Conservation (phyloP, 768 basidiomycete species). For the Lentinula detonsa region DNA sequence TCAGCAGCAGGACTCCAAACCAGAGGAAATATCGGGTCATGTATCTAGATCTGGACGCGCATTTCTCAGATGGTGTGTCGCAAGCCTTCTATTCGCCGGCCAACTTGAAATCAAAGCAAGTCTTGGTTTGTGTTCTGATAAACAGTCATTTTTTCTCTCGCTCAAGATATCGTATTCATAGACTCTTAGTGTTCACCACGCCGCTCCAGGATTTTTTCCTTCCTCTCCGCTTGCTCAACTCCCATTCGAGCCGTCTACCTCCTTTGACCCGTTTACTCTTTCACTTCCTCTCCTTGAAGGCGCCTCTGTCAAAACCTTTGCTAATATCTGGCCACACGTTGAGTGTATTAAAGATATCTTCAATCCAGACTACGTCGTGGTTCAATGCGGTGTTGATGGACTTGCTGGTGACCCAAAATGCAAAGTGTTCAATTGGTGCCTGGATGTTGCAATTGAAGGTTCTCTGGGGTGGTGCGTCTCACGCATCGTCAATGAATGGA, state of each 20-base stretch:
- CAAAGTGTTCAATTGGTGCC: slow-evolving; percentile 64
- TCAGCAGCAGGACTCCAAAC: not conserved
- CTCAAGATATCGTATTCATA: slow-evolving; percentile 15
- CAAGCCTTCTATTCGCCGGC: slow-evolving; percentile 56
- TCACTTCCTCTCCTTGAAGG: slow-evolving; percentile 76
- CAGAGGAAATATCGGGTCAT: slow-evolving; percentile 55
- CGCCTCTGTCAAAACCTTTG: slow-evolving; percentile 58
- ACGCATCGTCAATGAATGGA: slow-evolving; percentile 47
- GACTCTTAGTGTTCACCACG: slow-evolving; percentile 84
- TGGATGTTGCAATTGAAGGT: slow-evolving; percentile 30
- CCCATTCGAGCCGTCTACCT: slow-evolving; percentile 20
- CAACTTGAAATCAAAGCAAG: slow-evolving; percentile 29
- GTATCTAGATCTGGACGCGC: slow-evolving; percentile 91
- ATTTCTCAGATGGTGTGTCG: slow-evolving; percentile 86
- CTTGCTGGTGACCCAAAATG: slow-evolving; percentile 76
- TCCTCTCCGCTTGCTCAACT: slow-evolving; percentile 44
- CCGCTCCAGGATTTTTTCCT: slow-evolving; percentile 83
- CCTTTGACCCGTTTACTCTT: slow-evolving; percentile 63
- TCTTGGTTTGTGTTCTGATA: slow-evolving; percentile 30
- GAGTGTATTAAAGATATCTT: slow-evolving; percentile 57
- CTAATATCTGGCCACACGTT: slow-evolving; percentile 57
- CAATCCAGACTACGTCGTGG: slow-evolving; percentile 68
- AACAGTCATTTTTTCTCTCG: not conserved
- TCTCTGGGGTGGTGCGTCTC: slow-evolving; percentile 67
- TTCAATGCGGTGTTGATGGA: slow-evolving; percentile 87